Conservation (phyloP, 169 alveolate genomes). For the Sarcocystis neurona region DNA sequence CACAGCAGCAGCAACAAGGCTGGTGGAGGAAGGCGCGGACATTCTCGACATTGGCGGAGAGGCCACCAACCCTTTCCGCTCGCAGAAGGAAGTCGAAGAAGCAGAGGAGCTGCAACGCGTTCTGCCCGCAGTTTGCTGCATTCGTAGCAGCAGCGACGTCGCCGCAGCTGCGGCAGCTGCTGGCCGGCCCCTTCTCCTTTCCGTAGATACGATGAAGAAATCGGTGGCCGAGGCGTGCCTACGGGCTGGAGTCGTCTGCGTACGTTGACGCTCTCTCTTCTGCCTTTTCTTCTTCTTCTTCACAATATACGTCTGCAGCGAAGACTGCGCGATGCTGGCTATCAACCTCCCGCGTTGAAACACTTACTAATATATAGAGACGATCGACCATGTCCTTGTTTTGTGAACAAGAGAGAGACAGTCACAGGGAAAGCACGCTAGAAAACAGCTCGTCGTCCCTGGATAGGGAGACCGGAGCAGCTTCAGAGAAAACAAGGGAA, state of each 20-base stretch:
- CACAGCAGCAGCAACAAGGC: neutral
- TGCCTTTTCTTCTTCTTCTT: neutral
- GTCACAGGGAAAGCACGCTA: no score
- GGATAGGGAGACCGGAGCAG: no score
- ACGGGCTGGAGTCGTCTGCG: conserved; percentile 58
- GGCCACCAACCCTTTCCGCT: conserved; percentile 47
- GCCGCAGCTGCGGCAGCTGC: no score
- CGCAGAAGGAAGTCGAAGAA: conserved; percentile 20
- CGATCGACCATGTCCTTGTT: no score
- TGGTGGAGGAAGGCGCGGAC: conserved; percentile 53
- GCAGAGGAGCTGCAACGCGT: conserved; percentile 46
- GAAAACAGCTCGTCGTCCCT: no score
- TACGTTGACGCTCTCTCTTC: neutral
- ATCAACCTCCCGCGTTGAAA: no score
- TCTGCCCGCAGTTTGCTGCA: conserved; percentile 24
- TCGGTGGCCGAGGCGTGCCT: conserved; percentile 43
- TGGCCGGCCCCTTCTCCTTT: neutral
- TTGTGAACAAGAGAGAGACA: no score
- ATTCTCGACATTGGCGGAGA: conserved; percentile 63
- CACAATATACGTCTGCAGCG: no score
- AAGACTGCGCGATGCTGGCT: no score
- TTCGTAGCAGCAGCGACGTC: neutral
- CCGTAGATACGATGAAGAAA: conserved; percentile 59
- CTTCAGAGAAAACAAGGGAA: no score
- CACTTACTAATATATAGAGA: no score